Evolutionary conservation across 2,329 filamentous ascomycete genomes (phyloP), one percentile per base, ranked within the genome.

Genomic region (Magnaporthiopsis rhizophila): DNA sequence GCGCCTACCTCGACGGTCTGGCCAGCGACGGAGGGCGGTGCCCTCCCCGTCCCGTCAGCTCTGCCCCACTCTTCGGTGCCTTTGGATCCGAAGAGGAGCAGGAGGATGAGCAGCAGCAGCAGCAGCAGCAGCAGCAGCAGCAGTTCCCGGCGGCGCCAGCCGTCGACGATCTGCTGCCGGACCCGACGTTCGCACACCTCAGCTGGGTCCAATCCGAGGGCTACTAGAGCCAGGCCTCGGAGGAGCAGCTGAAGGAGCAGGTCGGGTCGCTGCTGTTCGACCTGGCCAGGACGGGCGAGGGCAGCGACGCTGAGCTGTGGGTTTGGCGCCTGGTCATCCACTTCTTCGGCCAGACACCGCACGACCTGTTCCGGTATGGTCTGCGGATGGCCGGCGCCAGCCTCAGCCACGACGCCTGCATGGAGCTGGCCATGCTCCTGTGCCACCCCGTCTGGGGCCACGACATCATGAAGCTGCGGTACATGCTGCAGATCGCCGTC

Each of bases 341-440:
- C 53, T 45, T 65, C 32, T 62, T 62, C 60, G 38, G 50, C 12
- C 50, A n/a, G 24, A 57, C 59, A 18, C 60, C 61, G n/a, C 59
- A 59, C 32, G 64, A 59, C 4, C 64, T 65, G 30, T 65, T 62
- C 53, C 61, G 64, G 8, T 65, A 65, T 26, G 64, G 64, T 5
- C 61, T 65, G n/a, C 58, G 63, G 4, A 53, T 28, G 18, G 21
- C 24, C n/a, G 57, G 32, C 18, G 32, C 5, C n/a, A 64, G 45
- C 59, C 53, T 50, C 18, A 21, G 45, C 24, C 30, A 59, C 21
- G 57, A 62, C 56, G 26, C 62, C 11, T 61, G 56, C n/a, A 30
- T 62, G 12, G 64, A 65, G 38, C 60, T 65, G 3, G n/a, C 12
- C 6, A 53, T 57, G 21, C 61, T 65, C 34, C 34, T 65, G 15